These are phyloP conservation scores for Penicillium antarcticum DNA, from an alignment of 495 filamentous ascomycete species.

Conservation along the genomic window DNA sequence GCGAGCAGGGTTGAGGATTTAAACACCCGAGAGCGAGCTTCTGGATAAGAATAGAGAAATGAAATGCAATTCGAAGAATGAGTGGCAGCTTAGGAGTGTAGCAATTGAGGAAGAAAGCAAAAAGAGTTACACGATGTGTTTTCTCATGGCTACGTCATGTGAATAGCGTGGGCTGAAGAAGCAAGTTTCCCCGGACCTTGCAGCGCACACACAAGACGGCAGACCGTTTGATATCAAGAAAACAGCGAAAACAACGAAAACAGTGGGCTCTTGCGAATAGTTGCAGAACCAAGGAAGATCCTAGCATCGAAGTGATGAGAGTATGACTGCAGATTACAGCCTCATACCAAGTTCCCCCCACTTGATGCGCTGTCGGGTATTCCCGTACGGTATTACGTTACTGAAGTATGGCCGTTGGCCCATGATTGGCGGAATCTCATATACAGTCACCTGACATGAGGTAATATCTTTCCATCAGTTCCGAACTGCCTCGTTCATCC, in stretches of 20 bases:
- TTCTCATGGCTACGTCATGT: conserved; percentile 45
- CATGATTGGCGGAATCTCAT: conserved; percentile 18
- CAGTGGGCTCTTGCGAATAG: neutral
- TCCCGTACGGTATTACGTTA: conserved; percentile 16
- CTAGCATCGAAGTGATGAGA: neutral
- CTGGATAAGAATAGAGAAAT: neutral
- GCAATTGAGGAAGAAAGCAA: conserved; percentile 6
- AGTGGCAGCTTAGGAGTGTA: neutral
- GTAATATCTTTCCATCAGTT: conserved; percentile 9
- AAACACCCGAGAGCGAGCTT: neutral
- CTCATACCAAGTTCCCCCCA: conserved; percentile 6
- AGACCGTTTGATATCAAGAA: neutral
- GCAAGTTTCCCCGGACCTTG: conserved; percentile 1
- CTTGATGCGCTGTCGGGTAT: neutral
- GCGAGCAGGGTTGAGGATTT: conserved; percentile 7
- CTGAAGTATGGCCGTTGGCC: conserved; percentile 3
- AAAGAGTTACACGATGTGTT: conserved; percentile 23
- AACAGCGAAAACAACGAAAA: neutral
- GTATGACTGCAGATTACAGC: conserved; percentile 4
- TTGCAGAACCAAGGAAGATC: neutral
- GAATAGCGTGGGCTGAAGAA: conserved; percentile 12
- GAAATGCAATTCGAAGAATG: neutral
- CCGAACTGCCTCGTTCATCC: neutral
- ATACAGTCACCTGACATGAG: conserved; percentile 15
- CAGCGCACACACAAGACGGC: neutral